Base-by-base conservation (phyloP, 768 basidiomycete genomes). In the Boletus fagicola region DNA sequence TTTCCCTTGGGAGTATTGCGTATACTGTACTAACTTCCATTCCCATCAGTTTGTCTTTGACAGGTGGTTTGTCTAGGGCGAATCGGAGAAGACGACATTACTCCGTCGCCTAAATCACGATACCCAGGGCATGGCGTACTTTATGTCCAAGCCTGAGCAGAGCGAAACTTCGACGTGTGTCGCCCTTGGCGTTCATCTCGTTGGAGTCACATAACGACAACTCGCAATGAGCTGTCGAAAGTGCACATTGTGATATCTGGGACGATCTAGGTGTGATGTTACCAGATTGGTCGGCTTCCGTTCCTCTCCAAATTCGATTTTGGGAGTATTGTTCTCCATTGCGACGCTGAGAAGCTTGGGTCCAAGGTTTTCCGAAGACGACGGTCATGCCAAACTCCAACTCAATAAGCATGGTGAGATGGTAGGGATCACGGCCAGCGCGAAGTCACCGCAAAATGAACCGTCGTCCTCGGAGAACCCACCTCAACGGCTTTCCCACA, bases 381-480 rank as follows among this genome's bases (percentile, higher is more conserved):
- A 45, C 53, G 49, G 51, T 51, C 36, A 4, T 62, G 24, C 40
- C 33, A 45, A 43, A 52, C 31, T 28, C 44, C 46, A 55, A 56
- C 22, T 58, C 39, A 43, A 62, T 46, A 11, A 31, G 16, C 35
- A 45, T 44, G 28, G 44, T 22, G 57, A 4, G 45, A 31, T 18
- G 26, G n/a, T 33, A 35, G 18, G 53, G 45, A 54, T 51, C 54
- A 35, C 30, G 7, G 18, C n/a, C 9, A 31, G 33, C 22, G 28
- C 9, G 30, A 45, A 51, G 35, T 43, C 33, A 35, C 26, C 30
- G 18, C 26, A 49, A 10, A 43, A 49, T 48, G 22, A 16, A 35
- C 56, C 63, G 48, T 31, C 53, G 28, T 56, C 63, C 54, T 63
- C 65, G 63, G 63, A 56, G 58, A 52, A 58, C 46, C 31, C 28